Base-by-base conservation (phyloP, 495 filamentous ascomycete species). In the Aspergillus homomorphus region DNA sequence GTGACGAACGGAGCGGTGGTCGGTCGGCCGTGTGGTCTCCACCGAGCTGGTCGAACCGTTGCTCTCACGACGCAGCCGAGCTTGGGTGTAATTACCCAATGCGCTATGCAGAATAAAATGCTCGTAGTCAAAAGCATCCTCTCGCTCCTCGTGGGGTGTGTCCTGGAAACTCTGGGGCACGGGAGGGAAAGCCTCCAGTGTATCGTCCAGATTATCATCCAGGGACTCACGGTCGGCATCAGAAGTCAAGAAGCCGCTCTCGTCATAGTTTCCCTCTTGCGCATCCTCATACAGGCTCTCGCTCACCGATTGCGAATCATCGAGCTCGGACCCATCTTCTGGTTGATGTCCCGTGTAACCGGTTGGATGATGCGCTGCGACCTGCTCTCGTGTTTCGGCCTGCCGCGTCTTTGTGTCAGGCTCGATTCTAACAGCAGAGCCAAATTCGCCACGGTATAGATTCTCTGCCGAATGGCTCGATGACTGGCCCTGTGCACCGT, bases 71-170 rank as follows among this genome's bases (percentile, higher is more conserved):
- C 81, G 77, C 63, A 87, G 76, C 48, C 80, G 72, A 19, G 57
- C 51, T 14, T 66, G 70, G 7, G 77, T 68, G 58, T 82, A 87
- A 42, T 77, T 89, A n/a, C 90, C 90, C 80, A 96, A 83, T 16
- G 90, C 89, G 64, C 88, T 92, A 67, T 96, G 91, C 12, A 97
- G 80, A 71, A 96, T 96, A 73, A 96, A 95, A 65, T 95, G 84
- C 66, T 98, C 90, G 62, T 98, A 98, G 68, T 96, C 94, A 69
- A 98, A 98, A 7, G 94, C 94, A 68, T 98, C 94, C 62, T 92
- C 88, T 16, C 94, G 89, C 70, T 98, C 93, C 75, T 98, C 94
- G 66, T 98, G 94, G 4, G 85, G 81, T 26, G 76, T 69, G 6
- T 67, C 64, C 14, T 75, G 75, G 10, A 62, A 57, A 19, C 58